Evolutionary conservation across 441 rosid species (phyloP).

Genomic region (Theobroma grandiflorum): DNA sequence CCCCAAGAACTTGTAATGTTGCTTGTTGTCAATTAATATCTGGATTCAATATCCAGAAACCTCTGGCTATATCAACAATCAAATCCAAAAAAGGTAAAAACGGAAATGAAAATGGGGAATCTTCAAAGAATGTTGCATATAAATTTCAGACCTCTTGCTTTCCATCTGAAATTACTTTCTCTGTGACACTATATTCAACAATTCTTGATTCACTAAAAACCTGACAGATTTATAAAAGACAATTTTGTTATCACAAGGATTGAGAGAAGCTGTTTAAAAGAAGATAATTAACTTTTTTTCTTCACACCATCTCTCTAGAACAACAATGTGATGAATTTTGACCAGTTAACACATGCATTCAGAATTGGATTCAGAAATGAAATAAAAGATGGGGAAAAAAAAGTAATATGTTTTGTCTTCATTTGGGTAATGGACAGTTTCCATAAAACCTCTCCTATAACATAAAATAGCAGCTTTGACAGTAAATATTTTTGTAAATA

Average conservation of each 20-base stretch:
- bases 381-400: no score
- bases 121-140: neutral
- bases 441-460: no score
- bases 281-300: neutral
- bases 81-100: neutral
- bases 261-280: neutral
- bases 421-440: no score
- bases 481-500: no score
- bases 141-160: constrained; percentile 67
- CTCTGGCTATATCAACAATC: neutral
- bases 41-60: constrained; percentile 29
- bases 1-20: constrained; percentile 76
- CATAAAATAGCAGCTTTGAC: no score
- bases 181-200: constrained; percentile 66
- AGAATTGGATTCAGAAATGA: no score
- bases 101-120: neutral
- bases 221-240: constrained; percentile 33
- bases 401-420: no score
- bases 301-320: neutral
- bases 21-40: constrained; percentile 85
- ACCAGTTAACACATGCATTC: no score
- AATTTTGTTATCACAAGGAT: neutral
- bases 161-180: constrained; percentile 50
- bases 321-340: no score
- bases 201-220: constrained; percentile 79